Base-by-base conservation (phyloP, 495 filamentous ascomycete species). In the Podospora pseudocomata region DNA sequence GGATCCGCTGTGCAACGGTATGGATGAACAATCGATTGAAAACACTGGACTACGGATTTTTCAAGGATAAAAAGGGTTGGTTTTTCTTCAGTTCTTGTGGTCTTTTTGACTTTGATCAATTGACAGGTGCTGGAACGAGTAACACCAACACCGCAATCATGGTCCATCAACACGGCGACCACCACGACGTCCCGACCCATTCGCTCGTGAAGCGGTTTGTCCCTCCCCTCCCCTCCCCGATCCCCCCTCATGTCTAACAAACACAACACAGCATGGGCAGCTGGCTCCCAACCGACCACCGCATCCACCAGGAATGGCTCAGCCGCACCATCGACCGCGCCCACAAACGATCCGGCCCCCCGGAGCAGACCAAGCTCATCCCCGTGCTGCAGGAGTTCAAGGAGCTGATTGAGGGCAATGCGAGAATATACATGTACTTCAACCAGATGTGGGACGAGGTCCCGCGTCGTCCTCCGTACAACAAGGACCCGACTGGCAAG, bases 381-480 rank as follows among this genome's bases (percentile, higher is more conserved):
- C 82, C 82, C 1, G 80, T 80, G 4, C 70, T 86, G 28, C 66
- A 79, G 56, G 82, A 84, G 58, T 82, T 86, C 73, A 75, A 82
- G 71, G 65, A 75, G 1, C 57, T 86, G 18, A 86, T 86, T 65
- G 83, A 86, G 65, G 65, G 67, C 19, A 81, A 81, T 63, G 66
- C 81, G 16, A 73, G 77, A 32, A 76, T 86, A 26, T 82, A 80
- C 70, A 85, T 86, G 83, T 81, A 82, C 74, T 86, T 86, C 71
- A 73, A 71, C 60, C 73, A 78, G 67, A 92, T 92, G 90, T 91
- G 91, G 79, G 78, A 84, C 26, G 86, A 92, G 76, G 79, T 93
- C 49, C 91, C 90, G 0, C 70, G 72, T 53, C 83, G 82, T 67
- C 74, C 80, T 18, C 83, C 83, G 20, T 92, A 92, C 78, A 69